Evolutionary conservation across 345 rosid species (phyloP).

Genomic region (Eucalyptus curtisii): DNA sequence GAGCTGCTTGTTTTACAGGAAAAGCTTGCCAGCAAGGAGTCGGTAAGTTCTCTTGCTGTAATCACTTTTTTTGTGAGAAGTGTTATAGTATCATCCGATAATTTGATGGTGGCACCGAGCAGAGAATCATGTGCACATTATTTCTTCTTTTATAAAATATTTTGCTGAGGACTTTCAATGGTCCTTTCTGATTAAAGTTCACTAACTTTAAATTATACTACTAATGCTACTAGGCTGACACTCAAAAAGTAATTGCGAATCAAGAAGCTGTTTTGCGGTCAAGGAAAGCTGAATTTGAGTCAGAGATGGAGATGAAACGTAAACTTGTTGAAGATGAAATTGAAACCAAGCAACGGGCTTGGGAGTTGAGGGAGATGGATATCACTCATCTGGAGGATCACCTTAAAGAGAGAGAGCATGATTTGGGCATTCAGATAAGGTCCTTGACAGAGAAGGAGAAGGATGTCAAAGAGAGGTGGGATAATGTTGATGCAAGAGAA

Average conservation of each 20-base stretch:
- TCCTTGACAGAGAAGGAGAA: constrained; percentile 58
- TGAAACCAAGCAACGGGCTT: constrained; percentile 78
- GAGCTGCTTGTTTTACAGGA: constrained; percentile 61
- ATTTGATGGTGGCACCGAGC: not conserved
- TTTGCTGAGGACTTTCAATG: not conserved
- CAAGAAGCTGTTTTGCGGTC: constrained; percentile 50
- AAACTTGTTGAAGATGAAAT: constrained; percentile 76
- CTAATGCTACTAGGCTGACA: constrained; percentile 36
- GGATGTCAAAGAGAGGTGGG: constrained; percentile 43
- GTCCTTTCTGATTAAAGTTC: not conserved
- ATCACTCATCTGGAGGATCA: constrained; percentile 55
- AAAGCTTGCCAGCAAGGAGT: constrained; percentile 60
- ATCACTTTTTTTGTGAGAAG: not conserved
- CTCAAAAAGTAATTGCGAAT: constrained; percentile 43
- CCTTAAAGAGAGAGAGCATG: constrained; percentile 67
- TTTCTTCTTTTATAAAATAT: not conserved
- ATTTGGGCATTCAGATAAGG: constrained; percentile 50
- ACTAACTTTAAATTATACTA: not conserved
- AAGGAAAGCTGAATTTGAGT: constrained; percentile 63
- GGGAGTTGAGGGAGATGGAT: constrained; percentile 89
- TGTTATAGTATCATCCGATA: not conserved
- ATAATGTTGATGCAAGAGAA: constrained; percentile 51
- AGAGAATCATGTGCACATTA: not conserved
- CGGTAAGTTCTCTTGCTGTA: constrained; percentile 39
- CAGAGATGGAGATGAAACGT: constrained; percentile 52